These are phyloP conservation scores for Cochlearia excelsa DNA, from an alignment of 345 rosid genomes.

Conservation along the genomic window DNA sequence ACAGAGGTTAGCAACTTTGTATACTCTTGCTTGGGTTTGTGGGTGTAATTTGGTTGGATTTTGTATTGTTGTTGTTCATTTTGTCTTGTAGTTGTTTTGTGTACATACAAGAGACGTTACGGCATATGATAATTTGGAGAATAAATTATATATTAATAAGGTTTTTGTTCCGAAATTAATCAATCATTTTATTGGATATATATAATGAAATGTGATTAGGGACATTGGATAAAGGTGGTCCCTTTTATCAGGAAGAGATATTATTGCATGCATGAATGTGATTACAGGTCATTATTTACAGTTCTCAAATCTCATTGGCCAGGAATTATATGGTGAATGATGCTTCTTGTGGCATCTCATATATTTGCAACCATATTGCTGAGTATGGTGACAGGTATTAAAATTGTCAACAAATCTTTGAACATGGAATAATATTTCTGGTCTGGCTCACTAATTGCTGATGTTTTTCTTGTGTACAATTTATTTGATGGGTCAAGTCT, in stretches of 20 bases:
- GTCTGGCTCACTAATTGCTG: slow-evolving; percentile 13
- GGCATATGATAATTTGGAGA: slow-evolving; percentile 14
- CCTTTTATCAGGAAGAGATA: slow-evolving; percentile 71
- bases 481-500: slow-evolving; percentile 95
- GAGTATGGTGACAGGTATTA: slow-evolving; percentile 84
- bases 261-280: slow-evolving; percentile 76
- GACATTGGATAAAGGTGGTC: no score
- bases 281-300: slow-evolving; percentile 61
- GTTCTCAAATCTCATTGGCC: slow-evolving; percentile 27
- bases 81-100: slow-evolving; percentile 17
- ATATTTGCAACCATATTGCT: slow-evolving; percentile 69
- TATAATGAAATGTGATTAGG: no score
- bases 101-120: slow-evolving; percentile 34
- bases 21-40: slow-evolving; percentile 1
- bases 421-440: slow-evolving; percentile 10
- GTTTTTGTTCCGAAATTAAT: no score
- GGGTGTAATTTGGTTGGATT: slow-evolving; percentile 28
- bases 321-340: slow-evolving; percentile 96
- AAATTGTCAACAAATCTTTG: slow-evolving; percentile 8
- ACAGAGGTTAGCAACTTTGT: slow-evolving; percentile 15
- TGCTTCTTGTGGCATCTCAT: slow-evolving; percentile 90
- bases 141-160: slow-evolving; percentile 13
- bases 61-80: slow-evolving; percentile 15
- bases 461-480: slow-evolving; percentile 47
- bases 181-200: no score